Evolutionary conservation across 1,139 yeast species (phyloP).

Genomic region (Arxiozyma slooffiae): DNA sequence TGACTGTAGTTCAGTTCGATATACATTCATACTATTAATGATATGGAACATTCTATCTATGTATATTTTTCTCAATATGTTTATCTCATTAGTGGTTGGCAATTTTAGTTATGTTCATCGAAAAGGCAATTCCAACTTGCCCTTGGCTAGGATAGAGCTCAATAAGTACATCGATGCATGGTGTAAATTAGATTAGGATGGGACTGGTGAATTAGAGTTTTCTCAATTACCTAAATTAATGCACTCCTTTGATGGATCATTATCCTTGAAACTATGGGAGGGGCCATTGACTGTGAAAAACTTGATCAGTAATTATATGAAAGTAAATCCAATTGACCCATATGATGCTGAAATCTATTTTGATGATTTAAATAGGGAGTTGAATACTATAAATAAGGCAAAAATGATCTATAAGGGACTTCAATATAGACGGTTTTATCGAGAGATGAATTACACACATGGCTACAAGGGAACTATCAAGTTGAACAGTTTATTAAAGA

Average conservation of each 20-base stretch:
- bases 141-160: conserved; percentile 64
- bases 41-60: conserved; percentile 87
- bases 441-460: conserved; percentile 50
- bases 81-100: conserved; percentile 82
- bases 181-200: conserved; percentile 69
- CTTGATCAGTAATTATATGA: conserved; percentile 44
- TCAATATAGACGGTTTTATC: conserved; percentile 49
- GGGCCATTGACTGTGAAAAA: conserved; percentile 45
- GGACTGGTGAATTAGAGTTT: conserved; percentile 61
- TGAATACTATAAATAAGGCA: conserved; percentile 42
- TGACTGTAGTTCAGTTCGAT: conserved; percentile 73
- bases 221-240: conserved; percentile 50
- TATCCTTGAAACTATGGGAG: conserved; percentile 58
- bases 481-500: conserved; percentile 55
- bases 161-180: conserved; percentile 65
- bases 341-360: conserved; percentile 48
- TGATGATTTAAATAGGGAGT: conserved; percentile 36
- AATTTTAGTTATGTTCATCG: conserved; percentile 81
- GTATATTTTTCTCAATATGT: conserved; percentile 90
- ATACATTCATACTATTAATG: conserved; percentile 69
- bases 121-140: conserved; percentile 40
- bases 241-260: conserved; percentile 58
- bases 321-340: conserved; percentile 41
- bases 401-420: conserved; percentile 46
- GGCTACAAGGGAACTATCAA: conserved; percentile 48